Evolutionary conservation across 495 filamentous ascomycete genomes (phyloP).

Genomic region (Penicillium ucsense): DNA sequence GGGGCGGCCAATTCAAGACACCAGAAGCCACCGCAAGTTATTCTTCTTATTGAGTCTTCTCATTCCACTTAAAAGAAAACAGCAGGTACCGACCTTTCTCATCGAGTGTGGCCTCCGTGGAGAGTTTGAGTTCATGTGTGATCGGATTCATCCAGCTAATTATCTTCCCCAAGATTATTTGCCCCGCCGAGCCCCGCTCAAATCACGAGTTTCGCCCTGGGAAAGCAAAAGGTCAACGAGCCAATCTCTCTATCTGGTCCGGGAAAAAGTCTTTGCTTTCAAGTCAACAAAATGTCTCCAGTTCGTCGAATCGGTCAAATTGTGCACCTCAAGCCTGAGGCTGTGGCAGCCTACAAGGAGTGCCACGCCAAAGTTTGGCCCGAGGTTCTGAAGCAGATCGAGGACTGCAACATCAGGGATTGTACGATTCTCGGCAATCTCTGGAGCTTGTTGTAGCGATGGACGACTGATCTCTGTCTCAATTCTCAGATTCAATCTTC

Average conservation of each 20-base stretch:
- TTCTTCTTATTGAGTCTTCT: neutral
- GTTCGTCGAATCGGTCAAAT: constrained; percentile 55
- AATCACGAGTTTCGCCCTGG: neutral
- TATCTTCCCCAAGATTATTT: neutral
- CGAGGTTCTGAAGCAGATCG: constrained; percentile 61
- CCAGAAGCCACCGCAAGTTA: neutral
- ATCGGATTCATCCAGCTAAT: neutral
- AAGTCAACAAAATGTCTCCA: constrained; percentile 12
- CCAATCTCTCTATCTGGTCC: too few species aligned
- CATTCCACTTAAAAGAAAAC: too few species aligned
- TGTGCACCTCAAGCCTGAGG: constrained; percentile 58
- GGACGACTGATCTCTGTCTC: neutral
- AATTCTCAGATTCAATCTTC: constrained; percentile 53
- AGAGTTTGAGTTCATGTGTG: too few species aligned
- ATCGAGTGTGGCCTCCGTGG: too few species aligned
- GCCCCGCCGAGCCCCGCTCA: neutral
- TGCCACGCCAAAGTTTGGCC: constrained; percentile 66
- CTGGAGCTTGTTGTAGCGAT: neutral
- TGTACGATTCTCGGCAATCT: constrained; percentile 31
- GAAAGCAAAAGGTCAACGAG: too few species aligned
- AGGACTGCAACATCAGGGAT: constrained; percentile 61
- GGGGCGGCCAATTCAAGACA: constrained; percentile 3
- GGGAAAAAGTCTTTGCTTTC: too few species aligned
- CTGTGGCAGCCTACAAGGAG: constrained; percentile 56
- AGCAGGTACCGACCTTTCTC: too few species aligned